Evolutionary conservation across 2,329 filamentous ascomycete species (phyloP).

Genomic region (Pseudogymnoascus sp.): DNA sequence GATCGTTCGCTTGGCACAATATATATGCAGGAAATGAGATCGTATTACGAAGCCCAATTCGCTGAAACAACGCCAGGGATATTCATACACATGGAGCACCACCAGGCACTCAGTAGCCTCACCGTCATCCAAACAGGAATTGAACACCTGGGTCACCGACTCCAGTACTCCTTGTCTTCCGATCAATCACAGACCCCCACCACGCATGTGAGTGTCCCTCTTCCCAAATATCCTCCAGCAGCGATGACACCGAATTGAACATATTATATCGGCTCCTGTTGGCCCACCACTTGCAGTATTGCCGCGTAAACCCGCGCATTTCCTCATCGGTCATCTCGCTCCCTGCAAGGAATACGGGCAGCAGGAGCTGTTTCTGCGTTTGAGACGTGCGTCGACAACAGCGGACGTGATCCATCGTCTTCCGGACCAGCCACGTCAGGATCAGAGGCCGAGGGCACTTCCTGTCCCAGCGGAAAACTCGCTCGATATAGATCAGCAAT

Average conservation of each 20-base stretch:
- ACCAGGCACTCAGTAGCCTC: neutral
- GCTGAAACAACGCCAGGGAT: neutral
- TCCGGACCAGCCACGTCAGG: slow-evolving; percentile 25
- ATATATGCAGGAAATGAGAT: neutral
- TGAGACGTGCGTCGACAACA: slow-evolving; percentile 28
- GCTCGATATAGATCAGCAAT: slow-evolving; percentile 31
- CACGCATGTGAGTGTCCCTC: slow-evolving; percentile 18
- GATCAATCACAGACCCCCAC: slow-evolving; percentile 24
- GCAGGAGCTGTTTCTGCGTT: slow-evolving; percentile 34
- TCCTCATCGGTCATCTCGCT: slow-evolving; percentile 27
- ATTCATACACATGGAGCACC: neutral
- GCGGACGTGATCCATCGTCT: slow-evolving; percentile 29
- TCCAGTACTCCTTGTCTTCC: slow-evolving; percentile 14
- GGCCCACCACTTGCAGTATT: slow-evolving; percentile 32
- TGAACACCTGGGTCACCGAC: neutral
- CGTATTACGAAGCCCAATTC: neutral
- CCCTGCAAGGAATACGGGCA: slow-evolving; percentile 34
- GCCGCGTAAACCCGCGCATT: slow-evolving; percentile 23
- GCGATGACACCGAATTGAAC: slow-evolving; percentile 23
- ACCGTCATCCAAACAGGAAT: neutral
- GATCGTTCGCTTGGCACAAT: neutral
- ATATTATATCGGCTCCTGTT: slow-evolving; percentile 30
- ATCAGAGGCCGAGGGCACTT: slow-evolving; percentile 16
- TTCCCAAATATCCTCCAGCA: slow-evolving; percentile 20
- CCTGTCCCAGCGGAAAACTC: slow-evolving; percentile 26